A percentile compares a stretch with the other conserved stretches of the same genome.
These are phyloP conservation scores for Gossypium anomalum DNA, from an alignment of 345 rosid genomes.

Conservation along the genomic window DNA sequence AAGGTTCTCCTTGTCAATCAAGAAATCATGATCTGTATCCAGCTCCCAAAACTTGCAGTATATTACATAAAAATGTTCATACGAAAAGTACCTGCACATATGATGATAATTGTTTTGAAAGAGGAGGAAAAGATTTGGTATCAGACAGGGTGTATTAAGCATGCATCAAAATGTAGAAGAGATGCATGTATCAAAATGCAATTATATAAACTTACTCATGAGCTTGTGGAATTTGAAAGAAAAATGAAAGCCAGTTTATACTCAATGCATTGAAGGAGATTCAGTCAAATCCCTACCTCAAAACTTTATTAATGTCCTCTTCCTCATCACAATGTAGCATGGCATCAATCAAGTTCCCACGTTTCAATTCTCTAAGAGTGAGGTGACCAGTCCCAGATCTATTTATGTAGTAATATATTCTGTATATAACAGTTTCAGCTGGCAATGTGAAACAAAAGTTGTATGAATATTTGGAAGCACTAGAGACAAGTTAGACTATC, in stretches of 20 bases:
- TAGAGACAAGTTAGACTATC: not conserved
- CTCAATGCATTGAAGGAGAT: constrained; percentile 13
- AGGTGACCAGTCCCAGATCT: constrained; percentile 87
- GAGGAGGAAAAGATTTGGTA: constrained; percentile 4
- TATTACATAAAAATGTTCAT: constrained; percentile 94
- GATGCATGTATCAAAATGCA: not conserved
- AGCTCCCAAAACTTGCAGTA: constrained; percentile 99
- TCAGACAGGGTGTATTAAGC: not conserved
- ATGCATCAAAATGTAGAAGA: not conserved
- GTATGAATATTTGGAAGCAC: not conserved
- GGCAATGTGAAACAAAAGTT: constrained; percentile 23
- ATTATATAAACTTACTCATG: not conserved
- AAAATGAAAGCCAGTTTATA: not conserved
- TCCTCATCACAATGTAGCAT: constrained; percentile 95
- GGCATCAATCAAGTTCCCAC: constrained; percentile 83
- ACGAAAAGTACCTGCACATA: constrained; percentile 75
- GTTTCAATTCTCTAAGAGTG: constrained; percentile 85
- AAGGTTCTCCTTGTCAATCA: constrained; percentile 94
- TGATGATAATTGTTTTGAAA: not conserved
- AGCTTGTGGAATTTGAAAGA: not conserved
- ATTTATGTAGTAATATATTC: constrained; percentile 93
- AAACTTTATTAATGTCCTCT: constrained; percentile 95
- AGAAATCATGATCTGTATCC: constrained; percentile 94
- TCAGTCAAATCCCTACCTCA: constrained; percentile 51
- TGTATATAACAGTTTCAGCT: constrained; percentile 99